Evolutionary conservation across 2,329 filamentous ascomycete genomes (phyloP).

Genomic region (Beauveria sp.): DNA sequence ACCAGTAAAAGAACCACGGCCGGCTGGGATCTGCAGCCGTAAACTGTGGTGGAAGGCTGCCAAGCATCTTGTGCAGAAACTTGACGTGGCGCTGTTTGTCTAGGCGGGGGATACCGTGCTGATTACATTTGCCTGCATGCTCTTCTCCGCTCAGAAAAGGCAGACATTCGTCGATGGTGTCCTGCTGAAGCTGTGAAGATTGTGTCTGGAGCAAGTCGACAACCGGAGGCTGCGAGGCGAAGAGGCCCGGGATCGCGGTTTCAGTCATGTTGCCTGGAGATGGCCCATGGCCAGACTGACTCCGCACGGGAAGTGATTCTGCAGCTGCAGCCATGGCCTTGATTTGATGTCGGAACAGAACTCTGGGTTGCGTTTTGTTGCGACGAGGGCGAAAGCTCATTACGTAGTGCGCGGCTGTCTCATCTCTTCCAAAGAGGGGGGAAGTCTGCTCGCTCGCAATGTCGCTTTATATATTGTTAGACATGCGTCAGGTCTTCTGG

Average conservation of each 20-base stretch:
- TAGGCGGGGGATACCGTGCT: constrained; percentile 67
- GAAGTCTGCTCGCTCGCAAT: background rate
- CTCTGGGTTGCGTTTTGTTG: constrained; percentile 6
- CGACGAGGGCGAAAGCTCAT: constrained; percentile 10
- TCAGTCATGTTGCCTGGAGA: background rate
- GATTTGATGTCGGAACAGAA: constrained; percentile 7
- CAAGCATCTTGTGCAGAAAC: constrained; percentile 54
- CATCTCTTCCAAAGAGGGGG: background rate
- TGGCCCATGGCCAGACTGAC: background rate
- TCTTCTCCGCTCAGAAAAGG: constrained; percentile 55
- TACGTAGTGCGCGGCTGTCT: constrained; percentile 2
- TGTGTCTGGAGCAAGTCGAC: constrained; percentile 58
- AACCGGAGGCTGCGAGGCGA: constrained; percentile 52
- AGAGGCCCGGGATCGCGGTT: constrained; percentile 42
- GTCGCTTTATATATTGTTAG: background rate
- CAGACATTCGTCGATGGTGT: constrained; percentile 60
- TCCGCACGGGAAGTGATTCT: background rate
- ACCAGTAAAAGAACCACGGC: constrained; percentile 96
- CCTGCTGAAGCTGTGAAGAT: constrained; percentile 60
- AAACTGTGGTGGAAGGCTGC: constrained; percentile 60
- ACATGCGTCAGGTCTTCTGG: background rate
- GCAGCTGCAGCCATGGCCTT: constrained; percentile 9
- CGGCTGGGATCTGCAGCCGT: constrained; percentile 75
- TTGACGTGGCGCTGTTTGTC: constrained; percentile 52
- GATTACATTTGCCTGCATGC: constrained; percentile 45